Conservation (phyloP, 805 yeast species). For the Lachancea lanzarotensis region DNA sequence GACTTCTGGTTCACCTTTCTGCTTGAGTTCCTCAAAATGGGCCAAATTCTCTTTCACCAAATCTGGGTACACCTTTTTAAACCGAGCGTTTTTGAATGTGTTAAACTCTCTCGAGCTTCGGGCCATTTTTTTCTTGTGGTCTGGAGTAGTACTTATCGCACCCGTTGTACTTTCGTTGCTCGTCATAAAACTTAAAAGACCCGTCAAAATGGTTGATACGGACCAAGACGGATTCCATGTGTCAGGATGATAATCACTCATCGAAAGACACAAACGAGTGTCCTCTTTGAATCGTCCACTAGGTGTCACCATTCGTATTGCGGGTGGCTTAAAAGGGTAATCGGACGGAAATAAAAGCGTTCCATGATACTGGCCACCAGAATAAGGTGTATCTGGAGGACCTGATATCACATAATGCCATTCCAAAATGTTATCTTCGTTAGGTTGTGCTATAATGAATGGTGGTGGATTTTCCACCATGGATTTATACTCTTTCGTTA, state of each 20-base stretch:
- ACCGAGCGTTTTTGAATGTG: constrained; percentile 47
- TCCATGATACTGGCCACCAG: constrained; percentile 85
- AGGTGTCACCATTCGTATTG: constrained; percentile 84
- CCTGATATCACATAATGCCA: constrained; percentile 94
- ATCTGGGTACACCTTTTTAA: constrained; percentile 65
- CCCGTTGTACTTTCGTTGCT: constrained; percentile 83
- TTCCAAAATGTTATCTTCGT: constrained; percentile 78
- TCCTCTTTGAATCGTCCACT: constrained; percentile 80
- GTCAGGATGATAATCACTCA: constrained; percentile 93
- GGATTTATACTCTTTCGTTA: constrained; percentile 75
- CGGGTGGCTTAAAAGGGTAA: constrained; percentile 88
- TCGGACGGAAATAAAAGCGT: constrained; percentile 75
- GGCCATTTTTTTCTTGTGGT: constrained; percentile 52
- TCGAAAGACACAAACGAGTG: constrained; percentile 78
- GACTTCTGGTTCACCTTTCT: constrained; percentile 8
- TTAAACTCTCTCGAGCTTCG: constrained; percentile 55
- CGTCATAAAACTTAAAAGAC: constrained; percentile 87
- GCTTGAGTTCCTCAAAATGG: constrained; percentile 22
- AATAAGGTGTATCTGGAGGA: constrained; percentile 84
- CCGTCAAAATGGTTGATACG: constrained; percentile 80
- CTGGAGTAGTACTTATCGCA: constrained; percentile 58
- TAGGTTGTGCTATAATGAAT: constrained; percentile 75
- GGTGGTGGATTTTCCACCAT: constrained; percentile 80
- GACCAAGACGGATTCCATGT: constrained; percentile 97
- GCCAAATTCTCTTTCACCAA: constrained; percentile 34